phyloP scores from a whole-genome alignment of 495 filamentous ascomycete genomes.

The Cercophora sp. region DNA sequence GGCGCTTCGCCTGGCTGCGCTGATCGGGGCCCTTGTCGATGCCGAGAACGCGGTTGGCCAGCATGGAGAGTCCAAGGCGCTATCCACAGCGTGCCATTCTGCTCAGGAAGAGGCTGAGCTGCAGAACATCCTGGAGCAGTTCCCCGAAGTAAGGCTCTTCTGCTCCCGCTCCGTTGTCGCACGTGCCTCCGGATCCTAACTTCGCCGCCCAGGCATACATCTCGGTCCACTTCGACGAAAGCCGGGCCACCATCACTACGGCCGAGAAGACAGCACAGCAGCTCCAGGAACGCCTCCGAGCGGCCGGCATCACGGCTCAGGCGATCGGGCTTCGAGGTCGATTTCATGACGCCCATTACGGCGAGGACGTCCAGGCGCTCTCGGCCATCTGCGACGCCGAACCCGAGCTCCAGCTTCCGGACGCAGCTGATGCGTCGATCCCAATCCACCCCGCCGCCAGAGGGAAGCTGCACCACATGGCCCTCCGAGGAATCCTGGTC shows the following conservation, averaged over 20 bases:
- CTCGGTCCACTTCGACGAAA: slow-evolving; percentile 42
- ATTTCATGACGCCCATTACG: slow-evolving; percentile 38
- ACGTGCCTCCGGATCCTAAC: no score
- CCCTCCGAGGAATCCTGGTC: slow-evolving; percentile 38
- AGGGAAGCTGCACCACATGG: slow-evolving; percentile 27
- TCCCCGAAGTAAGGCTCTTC: neutral
- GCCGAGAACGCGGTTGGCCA: no score
- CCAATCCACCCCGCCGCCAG: slow-evolving; percentile 22
- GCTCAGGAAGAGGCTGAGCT: no score
- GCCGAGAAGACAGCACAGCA: slow-evolving; percentile 18
- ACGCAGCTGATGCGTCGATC: no score
- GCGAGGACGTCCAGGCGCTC: no score
- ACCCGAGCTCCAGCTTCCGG: slow-evolving; percentile 35
- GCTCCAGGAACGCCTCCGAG: slow-evolving; percentile 30
- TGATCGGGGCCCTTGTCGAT: slow-evolving; percentile 13
- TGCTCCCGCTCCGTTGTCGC: no score
- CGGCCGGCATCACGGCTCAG: slow-evolving; percentile 32
- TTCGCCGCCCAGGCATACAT: slow-evolving; percentile 43
- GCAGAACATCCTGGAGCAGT: neutral
- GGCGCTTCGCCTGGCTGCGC: slow-evolving; percentile 9
- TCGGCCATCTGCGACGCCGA: slow-evolving; percentile 22
- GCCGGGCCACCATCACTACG: slow-evolving; percentile 35
- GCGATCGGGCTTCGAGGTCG: slow-evolving; percentile 36
- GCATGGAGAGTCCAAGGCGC: no score
- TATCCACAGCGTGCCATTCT: no score